A percentile compares a stretch with the other conserved stretches of the same genome.
phyloP scores from a whole-genome alignment of 441 rosid species.

The Erysimum pusillum region DNA sequence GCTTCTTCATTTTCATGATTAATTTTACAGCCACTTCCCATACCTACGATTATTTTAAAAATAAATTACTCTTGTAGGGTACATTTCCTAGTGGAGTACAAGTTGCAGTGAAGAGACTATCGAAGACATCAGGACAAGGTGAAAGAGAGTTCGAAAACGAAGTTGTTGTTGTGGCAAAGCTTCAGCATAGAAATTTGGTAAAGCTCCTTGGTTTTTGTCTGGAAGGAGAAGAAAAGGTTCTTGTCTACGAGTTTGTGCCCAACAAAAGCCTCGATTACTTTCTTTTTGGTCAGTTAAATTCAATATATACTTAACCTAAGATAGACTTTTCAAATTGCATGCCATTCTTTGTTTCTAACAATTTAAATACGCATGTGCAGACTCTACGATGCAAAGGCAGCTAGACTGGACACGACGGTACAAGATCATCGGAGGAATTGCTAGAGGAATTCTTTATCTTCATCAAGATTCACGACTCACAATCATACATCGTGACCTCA shows the following conservation, averaged over 20 bases:
- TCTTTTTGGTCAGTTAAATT: conserved; percentile 61
- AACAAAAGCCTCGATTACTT: conserved; percentile 61
- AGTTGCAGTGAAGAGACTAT: conserved; percentile 65
- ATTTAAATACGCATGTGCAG: conserved; percentile 35
- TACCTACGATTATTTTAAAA: not conserved
- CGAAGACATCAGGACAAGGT: conserved; percentile 59
- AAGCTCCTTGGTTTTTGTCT: conserved; percentile 61
- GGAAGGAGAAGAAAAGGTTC: conserved; percentile 56
- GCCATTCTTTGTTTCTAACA: no score
- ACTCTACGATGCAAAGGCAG: conserved; percentile 45
- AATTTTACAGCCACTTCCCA: not conserved
- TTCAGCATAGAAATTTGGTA: conserved; percentile 66
- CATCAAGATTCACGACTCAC: conserved; percentile 62
- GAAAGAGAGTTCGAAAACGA: conserved; percentile 67
- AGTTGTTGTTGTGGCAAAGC: conserved; percentile 60
- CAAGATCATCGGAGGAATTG: conserved; percentile 52
- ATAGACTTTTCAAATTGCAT: no score
- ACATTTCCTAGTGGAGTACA: not conserved
- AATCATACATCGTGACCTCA: conserved; percentile 64
- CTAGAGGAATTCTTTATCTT: conserved; percentile 58
- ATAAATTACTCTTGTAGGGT: not conserved
- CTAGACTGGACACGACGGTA: conserved; percentile 57
- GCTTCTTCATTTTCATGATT: not conserved
- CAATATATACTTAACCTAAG: no score
- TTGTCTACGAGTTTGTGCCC: conserved; percentile 65